phyloP scores from a whole-genome alignment of 768 basidiomycete species.

The Boletellus sp. region DNA sequence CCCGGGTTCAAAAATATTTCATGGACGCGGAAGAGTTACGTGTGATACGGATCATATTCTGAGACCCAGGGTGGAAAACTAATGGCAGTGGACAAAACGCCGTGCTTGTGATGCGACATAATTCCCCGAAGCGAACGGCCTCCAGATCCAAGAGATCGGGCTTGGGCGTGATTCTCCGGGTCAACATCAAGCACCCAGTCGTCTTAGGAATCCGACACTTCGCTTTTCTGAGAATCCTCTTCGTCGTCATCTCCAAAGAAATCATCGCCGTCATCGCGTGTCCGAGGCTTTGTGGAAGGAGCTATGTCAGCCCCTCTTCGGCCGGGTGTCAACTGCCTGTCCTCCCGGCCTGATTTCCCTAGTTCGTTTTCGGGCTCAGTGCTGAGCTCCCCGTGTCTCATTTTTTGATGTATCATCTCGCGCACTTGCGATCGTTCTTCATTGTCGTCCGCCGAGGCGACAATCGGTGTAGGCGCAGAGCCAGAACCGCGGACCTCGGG shows the following conservation, averaged over 20 bases:
- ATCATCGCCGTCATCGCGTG: constrained; percentile 19
- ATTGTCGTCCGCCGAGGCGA: constrained; percentile 29
- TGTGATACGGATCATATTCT: no score
- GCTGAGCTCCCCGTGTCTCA: constrained; percentile 57
- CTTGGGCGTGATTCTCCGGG: constrained; percentile 17
- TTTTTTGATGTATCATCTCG: constrained; percentile 52
- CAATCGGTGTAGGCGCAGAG: constrained; percentile 6
- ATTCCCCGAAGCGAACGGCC: no score
- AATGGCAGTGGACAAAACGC: no score
- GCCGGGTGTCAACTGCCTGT: neutral
- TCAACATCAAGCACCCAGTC: constrained; percentile 4
- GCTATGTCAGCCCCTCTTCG: neutral
- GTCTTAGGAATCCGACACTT: constrained; percentile 12
- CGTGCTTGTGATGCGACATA: no score
- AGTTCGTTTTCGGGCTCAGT: constrained; percentile 54
- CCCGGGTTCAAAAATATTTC: no score
- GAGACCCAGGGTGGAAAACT: no score
- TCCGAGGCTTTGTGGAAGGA: constrained; percentile 4
- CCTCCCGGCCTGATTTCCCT: constrained; percentile 8
- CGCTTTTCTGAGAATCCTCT: constrained; percentile 13
- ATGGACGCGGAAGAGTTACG: no score
- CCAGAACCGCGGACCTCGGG: constrained; percentile 43
- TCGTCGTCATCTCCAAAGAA: constrained; percentile 30
- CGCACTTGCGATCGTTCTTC: constrained; percentile 58
- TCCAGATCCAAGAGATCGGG: no score